Percentiles rank a stretch among this genome's conserved stretches.
These are phyloP conservation scores for Backusella tarrabulga DNA, from an alignment of 192 early-diverging fungal genomes.

Conservation along the genomic window DNA sequence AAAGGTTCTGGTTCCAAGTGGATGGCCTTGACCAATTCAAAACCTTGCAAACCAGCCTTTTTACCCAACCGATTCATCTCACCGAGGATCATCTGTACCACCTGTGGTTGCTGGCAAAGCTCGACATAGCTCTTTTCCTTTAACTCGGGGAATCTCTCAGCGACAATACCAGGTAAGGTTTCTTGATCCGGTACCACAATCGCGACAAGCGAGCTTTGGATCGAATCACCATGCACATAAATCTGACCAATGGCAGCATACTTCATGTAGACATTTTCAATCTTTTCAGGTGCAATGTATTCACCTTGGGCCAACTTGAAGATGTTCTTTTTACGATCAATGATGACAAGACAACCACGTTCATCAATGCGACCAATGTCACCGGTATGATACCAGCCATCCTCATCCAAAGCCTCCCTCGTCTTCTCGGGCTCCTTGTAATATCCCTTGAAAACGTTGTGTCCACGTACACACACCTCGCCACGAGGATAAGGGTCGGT, in stretches of 20 bases:
- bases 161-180: conserved; percentile 45
- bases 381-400: conserved; percentile 91
- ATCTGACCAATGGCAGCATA: conserved; percentile 47
- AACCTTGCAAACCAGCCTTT: conserved; percentile 47
- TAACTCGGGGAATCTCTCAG: conserved; percentile 21
- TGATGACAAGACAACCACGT: conserved; percentile 67
- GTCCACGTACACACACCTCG: conserved; percentile 84
- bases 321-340: conserved; percentile 85
- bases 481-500: conserved; percentile 81
- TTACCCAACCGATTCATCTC: conserved; percentile 57
- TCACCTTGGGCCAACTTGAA: conserved; percentile 69
- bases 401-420: conserved; percentile 67
- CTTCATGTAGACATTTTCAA: conserved; percentile 66
- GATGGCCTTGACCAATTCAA: conserved; percentile 77
- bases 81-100: conserved; percentile 50
- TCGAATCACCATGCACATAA: conserved; percentile 54
- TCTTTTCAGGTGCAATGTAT: conserved; percentile 88
- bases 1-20: conserved; percentile 72
- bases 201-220: conserved; percentile 48
- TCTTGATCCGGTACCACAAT: conserved; percentile 56
- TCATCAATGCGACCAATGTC: conserved; percentile 28
- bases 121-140: conserved; percentile 38
- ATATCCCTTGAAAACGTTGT: conserved; percentile 74
- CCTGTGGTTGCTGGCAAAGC: conserved; percentile 48
- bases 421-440: conserved; percentile 84